These are phyloP conservation scores for Rhizophora apiculata DNA, from an alignment of 345 rosid species.

Conservation along the genomic window DNA sequence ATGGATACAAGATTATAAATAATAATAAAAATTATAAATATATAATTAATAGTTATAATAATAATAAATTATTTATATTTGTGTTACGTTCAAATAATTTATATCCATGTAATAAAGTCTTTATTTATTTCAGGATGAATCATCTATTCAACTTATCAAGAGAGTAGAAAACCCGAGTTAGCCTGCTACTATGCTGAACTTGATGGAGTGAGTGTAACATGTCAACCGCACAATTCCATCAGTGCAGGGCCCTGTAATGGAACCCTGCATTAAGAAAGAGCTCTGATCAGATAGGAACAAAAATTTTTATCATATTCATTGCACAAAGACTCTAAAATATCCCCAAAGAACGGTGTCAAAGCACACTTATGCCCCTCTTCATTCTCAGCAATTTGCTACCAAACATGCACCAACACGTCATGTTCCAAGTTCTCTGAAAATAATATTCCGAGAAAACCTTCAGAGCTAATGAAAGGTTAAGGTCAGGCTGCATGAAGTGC, in stretches of 20 bases:
- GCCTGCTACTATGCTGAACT: no score
- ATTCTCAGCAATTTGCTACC: conserved; percentile 13
- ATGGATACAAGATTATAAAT: no score
- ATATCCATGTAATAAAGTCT: no score
- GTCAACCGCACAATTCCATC: conserved; percentile 9
- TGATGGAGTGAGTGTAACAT: no score
- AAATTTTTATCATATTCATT: neutral
- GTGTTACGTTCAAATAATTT: no score
- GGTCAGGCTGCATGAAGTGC: conserved; percentile 12
- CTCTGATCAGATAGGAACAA: conserved; percentile 5
- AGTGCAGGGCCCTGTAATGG: conserved; percentile 8
- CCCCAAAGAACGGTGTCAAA: neutral
- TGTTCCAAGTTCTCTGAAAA: conserved; percentile 9
- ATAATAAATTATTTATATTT: no score
- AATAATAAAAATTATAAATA: no score
- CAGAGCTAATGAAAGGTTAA: conserved; percentile 32
- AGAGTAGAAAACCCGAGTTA: no score
- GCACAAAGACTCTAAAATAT: conserved; percentile 2
- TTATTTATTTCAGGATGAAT: no score
- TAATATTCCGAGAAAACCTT: conserved; percentile 22
- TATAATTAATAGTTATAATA: no score
- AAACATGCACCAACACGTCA: conserved; percentile 10
- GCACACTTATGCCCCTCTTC: neutral
- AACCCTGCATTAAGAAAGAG: neutral
- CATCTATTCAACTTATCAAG: no score